A percentile compares a stretch with the other conserved stretches of the same genome.
phyloP scores from a whole-genome alignment of 202 grass and related monocot genomes.

The Musa balbisiana region DNA sequence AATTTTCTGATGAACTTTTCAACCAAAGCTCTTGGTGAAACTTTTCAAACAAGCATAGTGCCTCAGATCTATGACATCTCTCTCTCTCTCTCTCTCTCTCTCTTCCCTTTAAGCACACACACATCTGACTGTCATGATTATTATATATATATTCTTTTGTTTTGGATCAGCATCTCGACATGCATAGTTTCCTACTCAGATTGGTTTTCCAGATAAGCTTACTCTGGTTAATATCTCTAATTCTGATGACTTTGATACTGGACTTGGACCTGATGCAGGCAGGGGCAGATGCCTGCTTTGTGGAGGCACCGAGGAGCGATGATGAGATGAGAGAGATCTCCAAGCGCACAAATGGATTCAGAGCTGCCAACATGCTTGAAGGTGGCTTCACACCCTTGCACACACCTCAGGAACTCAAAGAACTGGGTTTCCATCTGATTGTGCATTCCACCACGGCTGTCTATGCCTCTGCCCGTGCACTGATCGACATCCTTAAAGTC shows the following conservation, averaged over 20 bases:
- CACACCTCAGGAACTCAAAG: constrained; percentile 37
- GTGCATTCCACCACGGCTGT: constrained; percentile 35
- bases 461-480: constrained; percentile 29
- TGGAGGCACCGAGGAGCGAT: constrained; percentile 39
- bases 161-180: no score
- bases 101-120: no score
- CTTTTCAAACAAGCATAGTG: no score
- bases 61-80: no score
- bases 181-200: no score
- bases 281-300: constrained; percentile 41
- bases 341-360: constrained; percentile 22
- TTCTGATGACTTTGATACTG: not conserved
- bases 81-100: no score
- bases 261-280: constrained; percentile 15
- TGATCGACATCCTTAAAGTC: constrained; percentile 33
- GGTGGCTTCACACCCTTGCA: constrained; percentile 40
- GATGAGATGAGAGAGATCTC: constrained; percentile 31
- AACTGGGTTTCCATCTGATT: constrained; percentile 41
- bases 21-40: no score
- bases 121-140: no score
- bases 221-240: no score
- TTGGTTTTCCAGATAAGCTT: no score
- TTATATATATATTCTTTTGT: no score
- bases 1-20: no score
- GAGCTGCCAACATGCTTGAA: constrained; percentile 45